Conservation (phyloP, 179 eudicot genomes). For the Spergularia azorica region DNA sequence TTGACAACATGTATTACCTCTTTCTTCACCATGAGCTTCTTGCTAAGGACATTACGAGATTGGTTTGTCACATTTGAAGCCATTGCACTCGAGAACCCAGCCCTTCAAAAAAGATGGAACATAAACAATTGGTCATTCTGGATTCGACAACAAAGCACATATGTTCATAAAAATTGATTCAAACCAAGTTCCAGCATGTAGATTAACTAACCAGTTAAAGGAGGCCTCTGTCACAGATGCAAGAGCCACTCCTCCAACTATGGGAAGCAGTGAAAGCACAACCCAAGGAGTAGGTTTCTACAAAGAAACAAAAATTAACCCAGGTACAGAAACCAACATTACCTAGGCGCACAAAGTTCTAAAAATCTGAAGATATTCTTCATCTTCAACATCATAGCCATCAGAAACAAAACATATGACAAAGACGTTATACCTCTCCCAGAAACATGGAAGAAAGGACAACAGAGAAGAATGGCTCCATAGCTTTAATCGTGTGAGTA, state of each 20-base stretch:
- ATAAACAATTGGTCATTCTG: not conserved
- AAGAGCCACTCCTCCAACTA: constrained; percentile 92
- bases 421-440: constrained; percentile 62
- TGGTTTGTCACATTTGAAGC: constrained; percentile 84
- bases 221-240: constrained; percentile 96
- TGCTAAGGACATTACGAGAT: constrained; percentile 90
- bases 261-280: constrained; percentile 73
- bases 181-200: not conserved
- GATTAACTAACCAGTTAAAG: constrained; percentile 74
- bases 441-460: constrained; percentile 78
- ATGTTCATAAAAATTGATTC: not conserved
- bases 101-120: constrained; percentile 46
- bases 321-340: not conserved
- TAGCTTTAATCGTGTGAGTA: constrained; percentile 97
- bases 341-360: not conserved
- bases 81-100: constrained; percentile 97
- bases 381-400: not conserved
- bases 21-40: constrained; percentile 82
- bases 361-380: not conserved
- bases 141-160: not conserved
- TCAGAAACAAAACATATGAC: not conserved
- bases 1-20: constrained; percentile 47
- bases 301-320: constrained; percentile 18
- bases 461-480: constrained; percentile 98
- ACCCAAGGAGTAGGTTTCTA: constrained; percentile 88